Base-by-base conservation (phyloP, 768 basidiomycete genomes). In the Hygrocybe punicea region DNA sequence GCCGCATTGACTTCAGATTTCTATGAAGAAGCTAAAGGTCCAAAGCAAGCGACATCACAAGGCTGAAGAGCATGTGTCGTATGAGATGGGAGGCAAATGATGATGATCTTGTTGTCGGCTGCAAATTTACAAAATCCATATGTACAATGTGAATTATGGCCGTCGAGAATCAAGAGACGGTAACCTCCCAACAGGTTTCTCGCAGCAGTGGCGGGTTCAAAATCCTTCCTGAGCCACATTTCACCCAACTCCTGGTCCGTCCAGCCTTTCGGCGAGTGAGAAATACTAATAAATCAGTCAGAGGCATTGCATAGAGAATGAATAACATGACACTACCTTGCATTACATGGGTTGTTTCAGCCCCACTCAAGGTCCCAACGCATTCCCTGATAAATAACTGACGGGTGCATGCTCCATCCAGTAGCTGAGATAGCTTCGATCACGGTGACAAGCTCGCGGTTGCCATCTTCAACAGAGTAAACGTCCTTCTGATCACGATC, bases 381-480 rank as follows among this genome's bases (percentile, higher is more conserved):
- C 52, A 6, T 11, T 14, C 63, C 61, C 36, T 62, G 49, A 24
- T 37, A 56, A 21, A 59, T 40, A 5, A 56, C 46, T 11, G 35
- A 48, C 23, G 58, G 58, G 13, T 33, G 33, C 16, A 54, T 35
- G 23, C 19, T 19, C 4, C 51, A 62, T 0, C 77, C 77, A 65
- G 74, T 74, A 1, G 76, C 73, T 48, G 60, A 67, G 4, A 74
- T 57, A 63, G 69, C 68, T 56, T 79, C 75, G 50, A 81, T 69
- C 19, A 79, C 63, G 0, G 76, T 80, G 25, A 79, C 69, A 2
- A 78, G 69, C 57, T 79, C 70, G 0, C 73, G 70, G 34, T 73
- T 69, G 8, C 59, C 71, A 58, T 65, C 70, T 7, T 61, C 53
- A 8, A 66, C 53, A 17, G 61, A 53, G 52, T 72, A 70, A 7